These are phyloP conservation scores for Blakeslea trispora DNA, from an alignment of 371 early-diverging fungal genomes.

Conservation along the genomic window DNA sequence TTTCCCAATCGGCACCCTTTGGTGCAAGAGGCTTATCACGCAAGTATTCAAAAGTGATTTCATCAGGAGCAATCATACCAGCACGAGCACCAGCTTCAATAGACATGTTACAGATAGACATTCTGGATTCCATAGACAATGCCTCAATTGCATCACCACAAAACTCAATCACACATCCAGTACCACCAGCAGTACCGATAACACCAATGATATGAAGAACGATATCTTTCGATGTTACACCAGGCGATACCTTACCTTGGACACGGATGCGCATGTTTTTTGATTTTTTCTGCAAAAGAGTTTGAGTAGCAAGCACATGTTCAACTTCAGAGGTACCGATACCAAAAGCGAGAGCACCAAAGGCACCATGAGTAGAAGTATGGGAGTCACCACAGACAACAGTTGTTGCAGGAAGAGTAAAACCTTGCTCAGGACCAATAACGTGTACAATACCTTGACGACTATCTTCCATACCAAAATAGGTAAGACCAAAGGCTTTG, in stretches of 20 bases:
- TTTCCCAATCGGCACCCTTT: slow-evolving; percentile 60
- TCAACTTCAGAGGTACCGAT: slow-evolving; percentile 78
- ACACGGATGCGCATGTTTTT: slow-evolving; percentile 70
- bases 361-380: slow-evolving; percentile 75
- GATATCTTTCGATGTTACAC: slow-evolving; percentile 69
- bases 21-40: slow-evolving; percentile 65
- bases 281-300: slow-evolving; percentile 65
- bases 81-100: slow-evolving; percentile 77
- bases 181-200: slow-evolving; percentile 74
- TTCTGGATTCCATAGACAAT: slow-evolving; percentile 67
- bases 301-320: slow-evolving; percentile 74
- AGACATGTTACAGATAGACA: slow-evolving; percentile 77
- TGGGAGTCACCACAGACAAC: slow-evolving; percentile 76
- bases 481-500: slow-evolving; percentile 64
- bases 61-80: slow-evolving; percentile 74
- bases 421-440: slow-evolving; percentile 78
- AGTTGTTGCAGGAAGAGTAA: slow-evolving; percentile 71
- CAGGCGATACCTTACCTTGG: slow-evolving; percentile 50
- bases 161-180: slow-evolving; percentile 71
- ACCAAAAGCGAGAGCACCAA: slow-evolving; percentile 75
- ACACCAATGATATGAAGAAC: slow-evolving; percentile 69
- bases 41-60: slow-evolving; percentile 68
- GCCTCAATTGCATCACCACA: slow-evolving; percentile 48
- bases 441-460: slow-evolving; percentile 77
- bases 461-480: slow-evolving; percentile 66